These are phyloP conservation scores for Phytopythium vexans DNA, from an alignment of 352 stramenopile species.

Conservation along the genomic window DNA sequence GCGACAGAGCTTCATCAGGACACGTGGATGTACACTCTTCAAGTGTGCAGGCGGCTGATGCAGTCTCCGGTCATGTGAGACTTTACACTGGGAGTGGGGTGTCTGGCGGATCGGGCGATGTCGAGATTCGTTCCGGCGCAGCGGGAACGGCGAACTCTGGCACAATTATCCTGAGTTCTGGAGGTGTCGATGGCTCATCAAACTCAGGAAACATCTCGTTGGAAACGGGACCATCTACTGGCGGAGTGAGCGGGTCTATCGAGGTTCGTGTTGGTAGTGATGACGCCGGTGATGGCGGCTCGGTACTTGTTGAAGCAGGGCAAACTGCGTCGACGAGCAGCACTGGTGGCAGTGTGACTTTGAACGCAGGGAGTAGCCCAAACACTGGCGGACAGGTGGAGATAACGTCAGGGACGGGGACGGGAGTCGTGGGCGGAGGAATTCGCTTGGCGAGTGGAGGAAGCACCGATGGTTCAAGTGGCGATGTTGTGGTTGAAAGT, in stretches of 20 bases:
- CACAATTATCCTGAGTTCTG: conserved; percentile 13
- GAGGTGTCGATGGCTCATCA: conserved; percentile 1
- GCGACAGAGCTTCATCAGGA: conserved; percentile 27
- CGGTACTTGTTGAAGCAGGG: conserved; percentile 10
- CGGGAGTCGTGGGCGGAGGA: neutral
- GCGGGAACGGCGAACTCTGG: conserved; percentile 14
- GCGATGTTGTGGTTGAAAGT: neutral
- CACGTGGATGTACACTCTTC: conserved; percentile 17
- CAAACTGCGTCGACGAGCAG: conserved; percentile 4
- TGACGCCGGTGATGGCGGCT: conserved; percentile 8
- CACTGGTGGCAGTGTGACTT: conserved; percentile 5
- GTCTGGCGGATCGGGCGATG: conserved; percentile 12
- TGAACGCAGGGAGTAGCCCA: conserved; percentile 6
- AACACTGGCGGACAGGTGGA: conserved; percentile 6
- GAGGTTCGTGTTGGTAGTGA: conserved; percentile 10
- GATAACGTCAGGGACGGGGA: conserved; percentile 2
- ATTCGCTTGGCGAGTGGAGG: conserved; percentile 5
- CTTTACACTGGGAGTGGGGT: conserved; percentile 16
- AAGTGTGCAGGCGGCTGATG: conserved; percentile 7
- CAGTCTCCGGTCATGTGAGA: conserved; percentile 16
- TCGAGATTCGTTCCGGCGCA: conserved; percentile 15
- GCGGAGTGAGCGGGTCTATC: conserved; percentile 11
- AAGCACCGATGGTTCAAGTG: conserved; percentile 1
- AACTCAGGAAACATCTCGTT: conserved; percentile 20
- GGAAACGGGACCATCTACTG: conserved; percentile 6